Evolutionary conservation across 495 filamentous ascomycete genomes (phyloP).

Genomic region (Annulohypoxylon nitens): DNA sequence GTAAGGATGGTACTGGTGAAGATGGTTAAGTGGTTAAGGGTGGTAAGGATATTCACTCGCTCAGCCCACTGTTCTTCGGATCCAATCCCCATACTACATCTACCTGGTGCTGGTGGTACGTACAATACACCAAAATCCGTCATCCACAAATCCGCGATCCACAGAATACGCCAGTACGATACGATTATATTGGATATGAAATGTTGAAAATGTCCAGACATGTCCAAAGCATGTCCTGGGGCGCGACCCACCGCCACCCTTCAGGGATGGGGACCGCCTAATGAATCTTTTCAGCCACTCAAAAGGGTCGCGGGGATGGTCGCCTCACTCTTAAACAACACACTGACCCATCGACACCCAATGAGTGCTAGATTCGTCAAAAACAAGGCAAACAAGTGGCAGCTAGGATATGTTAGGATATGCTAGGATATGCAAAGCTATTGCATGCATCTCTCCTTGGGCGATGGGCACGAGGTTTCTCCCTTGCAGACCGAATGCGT

Average conservation of each 20-base stretch:
- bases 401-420: conserved; percentile 43
- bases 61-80: not conserved
- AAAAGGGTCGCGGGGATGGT: conserved; percentile 40
- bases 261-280: conserved; percentile 42
- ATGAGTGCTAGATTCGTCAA: conserved; percentile 46
- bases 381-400: conserved; percentile 49
- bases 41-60: conserved; percentile 18
- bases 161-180: not conserved
- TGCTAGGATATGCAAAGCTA: conserved; percentile 48
- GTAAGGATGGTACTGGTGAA: too few relatives aligned
- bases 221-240: conserved; percentile 30
- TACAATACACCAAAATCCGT: too few relatives aligned
- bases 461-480: conserved; percentile 52
- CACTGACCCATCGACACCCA: conserved; percentile 51
- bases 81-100: conserved; percentile 1
- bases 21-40: not conserved
- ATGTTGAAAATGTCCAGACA: conserved; percentile 7
- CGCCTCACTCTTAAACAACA: conserved; percentile 53
- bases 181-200: conserved; percentile 3
- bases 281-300: conserved; percentile 49
- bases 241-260: conserved; percentile 39
- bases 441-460: conserved; percentile 52
- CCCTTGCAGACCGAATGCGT: conserved; percentile 50
- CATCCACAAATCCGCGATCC: too few relatives aligned
- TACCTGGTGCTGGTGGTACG: too few relatives aligned